Evolutionary conservation across 768 basidiomycete species (phyloP).

Genomic region (Coprinellus micaceus): DNA sequence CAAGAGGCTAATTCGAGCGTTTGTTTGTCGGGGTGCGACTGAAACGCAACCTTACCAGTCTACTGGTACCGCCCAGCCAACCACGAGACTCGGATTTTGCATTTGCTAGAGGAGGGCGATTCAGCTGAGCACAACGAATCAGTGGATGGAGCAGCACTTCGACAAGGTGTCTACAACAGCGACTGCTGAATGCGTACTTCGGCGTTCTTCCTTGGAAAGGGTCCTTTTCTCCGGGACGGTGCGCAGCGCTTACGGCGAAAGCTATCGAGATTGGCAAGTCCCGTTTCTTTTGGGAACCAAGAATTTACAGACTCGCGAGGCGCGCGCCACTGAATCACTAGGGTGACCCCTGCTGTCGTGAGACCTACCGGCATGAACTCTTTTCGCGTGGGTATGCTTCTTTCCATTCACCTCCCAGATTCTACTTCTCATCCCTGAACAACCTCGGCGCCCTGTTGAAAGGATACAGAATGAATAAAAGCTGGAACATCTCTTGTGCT

Average conservation of each 20-base stretch:
- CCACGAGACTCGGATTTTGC: neutral
- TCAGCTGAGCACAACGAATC: too few relatives aligned
- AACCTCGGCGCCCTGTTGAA: constrained; percentile 3
- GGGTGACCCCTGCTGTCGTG: neutral
- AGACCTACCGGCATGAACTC: neutral
- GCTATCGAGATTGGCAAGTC: neutral
- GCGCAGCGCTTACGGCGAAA: neutral
- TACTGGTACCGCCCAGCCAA: neutral
- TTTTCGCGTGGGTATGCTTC: neutral
- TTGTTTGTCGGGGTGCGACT: neutral
- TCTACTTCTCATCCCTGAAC: constrained; percentile 3
- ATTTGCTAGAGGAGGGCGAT: too few relatives aligned
- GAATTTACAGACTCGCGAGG: neutral
- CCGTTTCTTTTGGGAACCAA: neutral
- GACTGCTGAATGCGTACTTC: too few relatives aligned
- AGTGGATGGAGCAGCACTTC: too few relatives aligned
- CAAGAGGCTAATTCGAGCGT: neutral
- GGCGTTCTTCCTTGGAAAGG: too few relatives aligned
- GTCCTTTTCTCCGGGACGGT: too few relatives aligned
- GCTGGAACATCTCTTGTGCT: neutral
- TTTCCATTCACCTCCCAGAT: neutral
- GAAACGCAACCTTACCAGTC: neutral
- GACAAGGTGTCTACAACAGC: too few relatives aligned
- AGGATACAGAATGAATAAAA: neutral
- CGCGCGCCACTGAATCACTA: neutral